Evolutionary conservation across 352 stramenopile species (phyloP).

Genomic region (Globisporangium camurandrum): DNA sequence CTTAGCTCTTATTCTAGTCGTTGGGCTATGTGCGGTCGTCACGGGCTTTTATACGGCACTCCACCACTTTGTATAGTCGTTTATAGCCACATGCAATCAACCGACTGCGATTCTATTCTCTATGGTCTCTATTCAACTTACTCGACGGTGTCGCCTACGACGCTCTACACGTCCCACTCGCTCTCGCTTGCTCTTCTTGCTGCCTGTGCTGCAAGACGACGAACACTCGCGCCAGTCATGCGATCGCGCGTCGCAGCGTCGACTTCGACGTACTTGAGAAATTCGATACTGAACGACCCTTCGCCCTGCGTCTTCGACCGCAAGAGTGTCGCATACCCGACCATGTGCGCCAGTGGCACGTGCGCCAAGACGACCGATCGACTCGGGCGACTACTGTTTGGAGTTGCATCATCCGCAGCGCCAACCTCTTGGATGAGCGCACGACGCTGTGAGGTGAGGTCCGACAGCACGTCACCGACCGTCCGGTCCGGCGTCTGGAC

Average conservation of each 20-base stretch:
- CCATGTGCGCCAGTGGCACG: constrained; percentile 67
- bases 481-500: constrained; percentile 52
- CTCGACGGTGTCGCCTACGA: background rate
- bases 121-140: too few species aligned
- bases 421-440: constrained; percentile 61
- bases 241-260: constrained; percentile 43
- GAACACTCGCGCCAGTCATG: constrained; percentile 16
- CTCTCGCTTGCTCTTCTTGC: background rate
- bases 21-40: constrained; percentile 15
- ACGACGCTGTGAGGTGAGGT: constrained; percentile 65
- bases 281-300: constrained; percentile 72
- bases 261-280: constrained; percentile 61
- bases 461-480: constrained; percentile 65
- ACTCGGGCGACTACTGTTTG: constrained; percentile 18
- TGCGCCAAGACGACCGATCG: constrained; percentile 57
- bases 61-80: constrained; percentile 13
- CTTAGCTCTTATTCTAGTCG: constrained; percentile 10
- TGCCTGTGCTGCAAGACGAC: background rate
- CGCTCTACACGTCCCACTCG: background rate
- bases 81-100: background rate
- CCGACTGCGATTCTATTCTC: too few species aligned
- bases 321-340: constrained; percentile 71
- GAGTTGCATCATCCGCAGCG: constrained; percentile 17
- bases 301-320: constrained; percentile 76
- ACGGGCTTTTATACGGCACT: constrained; percentile 16